phyloP scores from a whole-genome alignment of 805 yeast genomes.

The Cyberlindnera euphorbiae region DNA sequence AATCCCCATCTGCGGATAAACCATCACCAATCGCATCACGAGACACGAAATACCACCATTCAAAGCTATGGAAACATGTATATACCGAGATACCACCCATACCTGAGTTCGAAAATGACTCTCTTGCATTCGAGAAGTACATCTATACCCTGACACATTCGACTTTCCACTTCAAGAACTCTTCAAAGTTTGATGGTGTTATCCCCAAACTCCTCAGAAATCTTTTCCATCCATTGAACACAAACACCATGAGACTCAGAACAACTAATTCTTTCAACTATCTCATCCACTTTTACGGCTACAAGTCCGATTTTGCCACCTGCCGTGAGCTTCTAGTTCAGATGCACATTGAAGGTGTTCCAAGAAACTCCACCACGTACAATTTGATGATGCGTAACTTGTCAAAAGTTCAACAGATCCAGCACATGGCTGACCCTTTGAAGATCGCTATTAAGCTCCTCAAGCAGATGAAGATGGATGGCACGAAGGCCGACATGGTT shows the following conservation, averaged over 20 bases:
- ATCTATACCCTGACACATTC: slow-evolving; percentile 35
- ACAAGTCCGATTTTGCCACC: slow-evolving; percentile 35
- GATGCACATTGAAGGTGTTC: slow-evolving; percentile 31
- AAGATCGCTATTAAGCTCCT: slow-evolving; percentile 28
- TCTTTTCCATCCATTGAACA: slow-evolving; percentile 36
- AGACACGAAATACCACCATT: neutral
- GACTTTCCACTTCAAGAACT: slow-evolving; percentile 30
- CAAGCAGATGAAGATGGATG: slow-evolving; percentile 27
- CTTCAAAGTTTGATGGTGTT: slow-evolving; percentile 34
- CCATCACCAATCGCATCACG: slow-evolving; percentile 12
- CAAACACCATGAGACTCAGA: slow-evolving; percentile 28
- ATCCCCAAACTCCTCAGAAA: slow-evolving; percentile 34
- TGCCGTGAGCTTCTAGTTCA: slow-evolving; percentile 37
- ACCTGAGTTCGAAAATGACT: slow-evolving; percentile 28
- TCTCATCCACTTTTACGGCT: slow-evolving; percentile 34
- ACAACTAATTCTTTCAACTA: slow-evolving; percentile 32
- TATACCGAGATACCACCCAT: slow-evolving; percentile 33
- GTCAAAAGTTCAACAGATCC: slow-evolving; percentile 24
- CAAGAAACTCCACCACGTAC: slow-evolving; percentile 35
- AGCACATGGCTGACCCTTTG: slow-evolving; percentile 27
- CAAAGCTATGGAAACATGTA: slow-evolving; percentile 16
- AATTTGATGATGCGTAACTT: slow-evolving; percentile 33
- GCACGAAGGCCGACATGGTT: slow-evolving; percentile 29
- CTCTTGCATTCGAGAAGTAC: slow-evolving; percentile 27
- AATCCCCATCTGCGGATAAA: slow-evolving; percentile 12